Evolutionary conservation across 2,329 filamentous ascomycete genomes (phyloP), one percentile per base, ranked within the genome.

Genomic region (Phialemonium atrogriseum): DNA sequence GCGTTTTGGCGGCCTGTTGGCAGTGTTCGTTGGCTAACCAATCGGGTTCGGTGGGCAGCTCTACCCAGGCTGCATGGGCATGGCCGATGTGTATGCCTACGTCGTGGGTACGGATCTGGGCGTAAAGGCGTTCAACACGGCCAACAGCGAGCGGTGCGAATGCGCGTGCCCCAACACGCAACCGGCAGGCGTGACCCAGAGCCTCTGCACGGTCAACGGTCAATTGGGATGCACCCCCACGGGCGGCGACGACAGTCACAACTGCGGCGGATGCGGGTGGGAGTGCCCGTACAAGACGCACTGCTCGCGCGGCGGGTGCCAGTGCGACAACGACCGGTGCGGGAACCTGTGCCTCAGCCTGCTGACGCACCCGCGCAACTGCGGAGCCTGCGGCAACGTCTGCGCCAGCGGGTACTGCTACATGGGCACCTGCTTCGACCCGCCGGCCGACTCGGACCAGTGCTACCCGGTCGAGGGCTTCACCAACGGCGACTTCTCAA

Each of bases 211-310:
- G 3, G 14, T 21, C 13, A 21, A 22, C 14, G n/a, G n/a, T n/a
- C n/a, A n/a, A n/a, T n/a, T n/a, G n/a, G n/a, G n/a, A n/a, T 32
- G 30, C 30, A 15, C 19, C 7, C 10, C 17, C 10, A 32, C 30
- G 4, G 30, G 21, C 22, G 22, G 13, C 16, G 32, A 29, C 10
- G 36, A 41, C 20, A 34, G 22, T 17, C 32, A 32, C 21, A 41
- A 41, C 34, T 41, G 38, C 31, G 38, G 38, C 18, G 38, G 27
- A 11, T 41, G 38, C 12, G 38, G 38, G 20, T 24, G 32, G 16
- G 20, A 16, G 20, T 41, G 38, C 27, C 36, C 36, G 5, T 30
- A 12, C n/a, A 21, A 33, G 22, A 38, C 38, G 18, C 33, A 41
- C 19, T 41, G 38, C 28, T 22, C 12, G 6, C 13, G 19, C 9